Evolutionary conservation across 768 basidiomycete species (phyloP).

Genomic region (Phaeotremella fagi): DNA sequence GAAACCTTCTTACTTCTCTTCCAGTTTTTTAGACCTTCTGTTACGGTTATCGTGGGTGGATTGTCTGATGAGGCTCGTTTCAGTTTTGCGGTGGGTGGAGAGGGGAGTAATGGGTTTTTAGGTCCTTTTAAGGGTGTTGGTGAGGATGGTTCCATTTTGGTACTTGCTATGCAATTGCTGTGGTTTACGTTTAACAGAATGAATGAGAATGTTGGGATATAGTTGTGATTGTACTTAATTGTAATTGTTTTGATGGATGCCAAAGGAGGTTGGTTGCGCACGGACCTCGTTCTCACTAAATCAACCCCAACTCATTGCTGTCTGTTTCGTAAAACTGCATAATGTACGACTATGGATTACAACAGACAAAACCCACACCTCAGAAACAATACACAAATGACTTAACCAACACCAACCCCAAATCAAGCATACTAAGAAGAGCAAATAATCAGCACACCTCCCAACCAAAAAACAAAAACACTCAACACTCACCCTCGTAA

Average conservation of each 20-base stretch:
- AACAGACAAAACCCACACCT: neutral
- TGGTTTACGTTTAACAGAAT: neutral
- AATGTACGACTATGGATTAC: neutral
- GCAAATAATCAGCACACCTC: neutral
- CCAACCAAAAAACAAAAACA: neutral
- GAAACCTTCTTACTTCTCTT: neutral
- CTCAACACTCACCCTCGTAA: slow-evolving; percentile 71
- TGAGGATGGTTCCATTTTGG: neutral
- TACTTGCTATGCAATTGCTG: neutral
- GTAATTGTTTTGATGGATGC: neutral
- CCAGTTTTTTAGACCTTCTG: neutral
- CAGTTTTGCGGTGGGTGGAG: neutral
- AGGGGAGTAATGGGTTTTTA: neutral
- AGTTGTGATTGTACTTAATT: neutral
- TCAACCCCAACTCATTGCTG: too few relatives aligned
- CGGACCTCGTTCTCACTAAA: neutral
- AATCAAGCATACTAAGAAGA: neutral
- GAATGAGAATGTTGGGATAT: neutral
- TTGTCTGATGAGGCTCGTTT: neutral
- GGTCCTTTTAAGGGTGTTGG: neutral
- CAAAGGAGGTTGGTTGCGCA: neutral
- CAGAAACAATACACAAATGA: too few relatives aligned
- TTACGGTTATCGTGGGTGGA: neutral
- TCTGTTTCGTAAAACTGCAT: neutral
- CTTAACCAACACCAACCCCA: too few relatives aligned